Evolutionary conservation across 176 grass and related monocot species (phyloP).

Genomic region (Paspalum notatum): DNA sequence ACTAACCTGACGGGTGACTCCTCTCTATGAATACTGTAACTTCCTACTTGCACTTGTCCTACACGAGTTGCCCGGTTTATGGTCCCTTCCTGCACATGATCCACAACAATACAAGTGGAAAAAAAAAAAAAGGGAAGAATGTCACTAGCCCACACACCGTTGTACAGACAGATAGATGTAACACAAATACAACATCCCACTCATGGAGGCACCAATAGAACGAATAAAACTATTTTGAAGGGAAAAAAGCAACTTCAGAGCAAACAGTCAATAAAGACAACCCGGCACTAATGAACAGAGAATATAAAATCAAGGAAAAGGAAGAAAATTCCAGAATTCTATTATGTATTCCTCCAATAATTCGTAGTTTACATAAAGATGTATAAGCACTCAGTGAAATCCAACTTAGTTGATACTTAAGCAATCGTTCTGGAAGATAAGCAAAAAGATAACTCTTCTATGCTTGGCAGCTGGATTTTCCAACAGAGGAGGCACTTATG

Average conservation of each 20-base stretch:
- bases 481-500: neutral
- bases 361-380: slow-evolving; percentile 11
- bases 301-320: neutral
- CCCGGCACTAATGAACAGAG: neutral
- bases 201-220: neutral
- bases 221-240: slow-evolving; percentile 8
- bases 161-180: neutral
- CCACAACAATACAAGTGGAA: neutral
- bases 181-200: neutral
- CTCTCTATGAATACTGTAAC: slow-evolving; percentile 27
- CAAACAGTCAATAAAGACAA: neutral
- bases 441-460: neutral
- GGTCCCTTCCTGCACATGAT: slow-evolving; percentile 30
- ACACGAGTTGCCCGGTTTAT: slow-evolving; percentile 12
- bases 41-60: slow-evolving; percentile 32
- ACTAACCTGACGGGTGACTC: slow-evolving; percentile 9
- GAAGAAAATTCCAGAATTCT: neutral
- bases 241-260: slow-evolving; percentile 19
- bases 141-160: slow-evolving; percentile 1
- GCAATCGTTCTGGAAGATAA: neutral
- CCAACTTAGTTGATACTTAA: neutral
- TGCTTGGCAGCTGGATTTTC: neutral
- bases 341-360: neutral
- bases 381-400: neutral
- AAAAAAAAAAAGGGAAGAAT: slow-evolving; percentile 22